These are phyloP conservation scores for Saccharomycopsis sp. DNA, from an alignment of 805 yeast genomes.

Conservation along the genomic window DNA sequence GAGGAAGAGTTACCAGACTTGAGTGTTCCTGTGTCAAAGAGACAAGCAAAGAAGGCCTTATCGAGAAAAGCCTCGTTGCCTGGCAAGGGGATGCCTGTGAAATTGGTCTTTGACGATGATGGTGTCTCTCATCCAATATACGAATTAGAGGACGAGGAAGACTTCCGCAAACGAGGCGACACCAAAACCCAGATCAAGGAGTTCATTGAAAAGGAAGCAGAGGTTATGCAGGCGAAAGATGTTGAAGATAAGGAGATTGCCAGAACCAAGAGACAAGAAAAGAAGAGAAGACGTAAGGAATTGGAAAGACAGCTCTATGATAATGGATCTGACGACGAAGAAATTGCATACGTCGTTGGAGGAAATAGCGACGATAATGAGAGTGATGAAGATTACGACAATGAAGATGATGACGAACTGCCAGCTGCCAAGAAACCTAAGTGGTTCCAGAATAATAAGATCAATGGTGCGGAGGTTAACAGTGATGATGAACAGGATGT, in stretches of 20 bases:
- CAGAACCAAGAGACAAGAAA: conserved; percentile 72
- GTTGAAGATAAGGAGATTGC: conserved; percentile 70
- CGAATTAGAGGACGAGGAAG: conserved; percentile 85
- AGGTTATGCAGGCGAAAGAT: conserved; percentile 67
- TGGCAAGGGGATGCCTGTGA: conserved; percentile 62
- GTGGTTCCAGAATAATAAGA: conserved; percentile 31
- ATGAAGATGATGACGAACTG: conserved; percentile 10
- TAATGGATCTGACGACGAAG: conserved; percentile 21
- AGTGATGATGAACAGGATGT: conserved; percentile 30
- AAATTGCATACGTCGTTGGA: conserved; percentile 19
- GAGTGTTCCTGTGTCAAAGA: conserved; percentile 63
- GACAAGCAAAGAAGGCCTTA: conserved; percentile 78
- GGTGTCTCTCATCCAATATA: conserved; percentile 89
- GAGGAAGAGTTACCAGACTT: conserved; percentile 63
- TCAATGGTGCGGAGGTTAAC: conserved; percentile 26
- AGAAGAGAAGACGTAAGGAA: conserved; percentile 84
- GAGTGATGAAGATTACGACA: conserved; percentile 1
- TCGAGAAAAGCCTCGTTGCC: conserved; percentile 71
- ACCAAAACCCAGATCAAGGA: conserved; percentile 60
- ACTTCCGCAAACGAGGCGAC: conserved; percentile 64
- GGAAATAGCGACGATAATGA: conserved; percentile 17
- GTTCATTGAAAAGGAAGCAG: conserved; percentile 60
- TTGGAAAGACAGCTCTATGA: conserved; percentile 44
- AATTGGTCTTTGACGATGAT: conserved; percentile 86
- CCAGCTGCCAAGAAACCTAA: conserved; percentile 15